phyloP scores from a whole-genome alignment of 2,329 filamentous ascomycete genomes.

The Alternaria gansuensis region DNA sequence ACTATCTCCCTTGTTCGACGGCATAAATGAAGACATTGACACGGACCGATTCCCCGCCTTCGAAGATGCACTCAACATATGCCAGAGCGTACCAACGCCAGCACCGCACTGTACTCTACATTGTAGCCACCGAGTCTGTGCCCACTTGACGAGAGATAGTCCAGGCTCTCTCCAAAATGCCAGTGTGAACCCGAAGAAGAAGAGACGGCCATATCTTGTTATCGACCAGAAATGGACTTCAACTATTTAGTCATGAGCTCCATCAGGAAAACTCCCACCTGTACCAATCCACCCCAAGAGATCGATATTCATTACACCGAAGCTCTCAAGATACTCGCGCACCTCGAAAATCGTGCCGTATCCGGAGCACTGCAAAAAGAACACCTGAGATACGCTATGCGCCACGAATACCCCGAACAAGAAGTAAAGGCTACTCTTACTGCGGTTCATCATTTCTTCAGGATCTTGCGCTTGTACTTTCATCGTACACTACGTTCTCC shows the following conservation, averaged over 20 bases:
- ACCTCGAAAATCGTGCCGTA: background rate
- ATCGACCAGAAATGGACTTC: slow-evolving; percentile 4
- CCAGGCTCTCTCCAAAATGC: background rate
- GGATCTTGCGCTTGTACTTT: slow-evolving; percentile 14
- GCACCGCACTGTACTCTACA: slow-evolving; percentile 1
- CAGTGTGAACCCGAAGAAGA: background rate
- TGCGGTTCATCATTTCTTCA: slow-evolving; percentile 5
- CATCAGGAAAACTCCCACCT: background rate
- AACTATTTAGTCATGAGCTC: background rate
- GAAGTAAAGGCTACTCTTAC: background rate
- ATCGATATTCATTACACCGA: background rate
- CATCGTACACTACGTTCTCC: background rate
- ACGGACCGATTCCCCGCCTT: slow-evolving; percentile 15
- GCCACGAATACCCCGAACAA: background rate
- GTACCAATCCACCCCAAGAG: background rate
- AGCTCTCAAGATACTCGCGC: background rate
- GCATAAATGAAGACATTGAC: slow-evolving; percentile 13
- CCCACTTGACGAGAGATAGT: background rate
- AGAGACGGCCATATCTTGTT: background rate
- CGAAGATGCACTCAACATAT: background rate
- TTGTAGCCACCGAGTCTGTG: slow-evolving; percentile 1
- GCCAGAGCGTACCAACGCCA: background rate
- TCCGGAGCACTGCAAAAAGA: background rate
- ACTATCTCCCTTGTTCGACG: slow-evolving; percentile 16
- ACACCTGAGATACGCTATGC: background rate